Evolutionary conservation across 768 basidiomycete genomes (phyloP).

Genomic region (Lanmaoa rubissima): DNA sequence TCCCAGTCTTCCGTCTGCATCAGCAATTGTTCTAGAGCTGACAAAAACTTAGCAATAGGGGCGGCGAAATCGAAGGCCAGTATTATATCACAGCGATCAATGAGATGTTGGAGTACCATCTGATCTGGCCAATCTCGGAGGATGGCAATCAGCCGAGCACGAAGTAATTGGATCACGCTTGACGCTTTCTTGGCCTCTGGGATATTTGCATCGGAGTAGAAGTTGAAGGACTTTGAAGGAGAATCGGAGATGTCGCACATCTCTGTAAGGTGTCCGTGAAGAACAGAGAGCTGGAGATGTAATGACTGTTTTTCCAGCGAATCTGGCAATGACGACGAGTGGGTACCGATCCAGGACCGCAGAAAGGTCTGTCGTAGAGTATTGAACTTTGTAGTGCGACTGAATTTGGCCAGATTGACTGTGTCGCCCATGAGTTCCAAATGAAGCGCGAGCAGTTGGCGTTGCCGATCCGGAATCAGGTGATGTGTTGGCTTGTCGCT

Average conservation of each 20-base stretch:
- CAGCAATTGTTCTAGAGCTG: constrained; percentile 81
- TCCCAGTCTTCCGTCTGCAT: constrained; percentile 95
- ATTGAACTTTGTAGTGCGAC: constrained; percentile 26
- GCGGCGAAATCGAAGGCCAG: constrained; percentile 59
- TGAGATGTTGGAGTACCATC: constrained; percentile 89
- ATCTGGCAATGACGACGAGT: constrained; percentile 34
- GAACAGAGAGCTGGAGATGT: constrained; percentile 49
- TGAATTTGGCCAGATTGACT: neutral
- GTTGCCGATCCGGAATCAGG: constrained; percentile 24
- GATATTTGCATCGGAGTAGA: constrained; percentile 80
- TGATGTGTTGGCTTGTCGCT: constrained; percentile 28
- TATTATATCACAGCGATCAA: constrained; percentile 64
- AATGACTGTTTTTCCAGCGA: constrained; percentile 51
- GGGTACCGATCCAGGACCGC: constrained; percentile 32
- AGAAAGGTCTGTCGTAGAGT: constrained; percentile 35
- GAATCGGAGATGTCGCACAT: constrained; percentile 27
- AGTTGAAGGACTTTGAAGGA: constrained; percentile 50
- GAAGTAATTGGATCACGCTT: constrained; percentile 48
- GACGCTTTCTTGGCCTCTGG: constrained; percentile 64
- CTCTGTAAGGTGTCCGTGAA: constrained; percentile 40
- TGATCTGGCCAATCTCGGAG: constrained; percentile 93
- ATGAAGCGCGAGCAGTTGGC: constrained; percentile 48
- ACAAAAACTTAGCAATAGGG: constrained; percentile 79
- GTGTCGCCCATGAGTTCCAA: constrained; percentile 37
- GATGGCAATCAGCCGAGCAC: constrained; percentile 51